Evolutionary conservation across 2,329 filamentous ascomycete species (phyloP).

Genomic region (Pseudopithomyces chartarum): DNA sequence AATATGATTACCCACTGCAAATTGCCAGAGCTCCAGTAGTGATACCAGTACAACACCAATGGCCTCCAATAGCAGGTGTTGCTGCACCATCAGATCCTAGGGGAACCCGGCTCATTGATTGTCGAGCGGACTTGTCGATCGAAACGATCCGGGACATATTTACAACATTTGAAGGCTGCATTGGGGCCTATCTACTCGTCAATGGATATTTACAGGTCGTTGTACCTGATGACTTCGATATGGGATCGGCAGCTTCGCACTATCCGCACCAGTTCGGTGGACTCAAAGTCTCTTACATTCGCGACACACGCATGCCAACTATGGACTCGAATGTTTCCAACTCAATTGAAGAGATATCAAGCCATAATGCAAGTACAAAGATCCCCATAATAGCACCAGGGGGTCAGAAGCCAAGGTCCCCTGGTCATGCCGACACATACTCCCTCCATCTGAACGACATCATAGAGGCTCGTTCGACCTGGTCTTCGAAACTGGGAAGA

Average conservation of each 20-base stretch:
- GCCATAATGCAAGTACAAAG: too few species aligned
- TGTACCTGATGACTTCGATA: constrained; percentile 19
- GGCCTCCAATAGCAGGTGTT: constrained; percentile 22
- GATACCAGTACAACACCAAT: constrained; percentile 22
- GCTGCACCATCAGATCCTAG: constrained; percentile 22
- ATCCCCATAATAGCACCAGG: too few species aligned
- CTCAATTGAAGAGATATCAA: too few species aligned
- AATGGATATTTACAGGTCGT: constrained; percentile 22
- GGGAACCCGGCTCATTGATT: constrained; percentile 17
- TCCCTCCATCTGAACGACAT: constrained; percentile 25
- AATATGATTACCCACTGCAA: constrained; percentile 15
- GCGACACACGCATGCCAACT: constrained; percentile 17
- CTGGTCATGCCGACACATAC: background rate
- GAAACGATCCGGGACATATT: constrained; percentile 20
- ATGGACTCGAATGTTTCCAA: too few species aligned
- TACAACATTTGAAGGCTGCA: constrained; percentile 20
- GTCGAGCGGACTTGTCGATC: constrained; percentile 4
- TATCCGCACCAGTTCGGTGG: constrained; percentile 24
- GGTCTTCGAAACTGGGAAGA: constrained; percentile 5
- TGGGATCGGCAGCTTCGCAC: constrained; percentile 20
- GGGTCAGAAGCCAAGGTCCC: too few species aligned
- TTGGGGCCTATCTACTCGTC: constrained; percentile 23
- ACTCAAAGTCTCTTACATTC: constrained; percentile 21
- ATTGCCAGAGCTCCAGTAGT: constrained; percentile 20
- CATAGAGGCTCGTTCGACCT: too few species aligned